Percentiles rank a stretch among this genome's conserved stretches.
These are phyloP conservation scores for Fraxinus quadrangulata DNA, from an alignment of 257 asterid genomes.

Conservation along the genomic window DNA sequence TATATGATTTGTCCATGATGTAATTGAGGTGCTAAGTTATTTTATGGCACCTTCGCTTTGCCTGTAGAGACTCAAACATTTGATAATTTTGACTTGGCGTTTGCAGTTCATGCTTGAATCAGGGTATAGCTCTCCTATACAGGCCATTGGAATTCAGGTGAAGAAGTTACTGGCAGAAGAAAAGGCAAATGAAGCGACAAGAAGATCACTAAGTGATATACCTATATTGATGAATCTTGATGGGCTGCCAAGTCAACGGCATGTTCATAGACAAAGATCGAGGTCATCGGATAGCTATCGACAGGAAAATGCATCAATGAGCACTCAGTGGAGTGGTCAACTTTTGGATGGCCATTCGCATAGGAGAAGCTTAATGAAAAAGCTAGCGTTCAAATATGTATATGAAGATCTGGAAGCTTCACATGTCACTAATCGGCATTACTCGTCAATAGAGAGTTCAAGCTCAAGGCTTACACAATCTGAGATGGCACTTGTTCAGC, in stretches of 20 bases:
- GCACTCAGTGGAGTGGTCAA: constrained; percentile 32
- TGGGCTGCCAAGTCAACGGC: constrained; percentile 66
- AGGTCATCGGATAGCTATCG: constrained; percentile 46
- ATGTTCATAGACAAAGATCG: constrained; percentile 53
- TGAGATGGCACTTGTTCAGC: constrained; percentile 56
- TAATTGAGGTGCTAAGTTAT: constrained; percentile 12
- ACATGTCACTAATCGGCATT: constrained; percentile 58
- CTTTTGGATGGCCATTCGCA: constrained; percentile 33
- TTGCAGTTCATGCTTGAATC: constrained; percentile 51
- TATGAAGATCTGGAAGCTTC: constrained; percentile 91
- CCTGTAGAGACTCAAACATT: constrained; percentile 18
- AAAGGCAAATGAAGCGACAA: constrained; percentile 62
- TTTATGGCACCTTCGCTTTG: neutral
- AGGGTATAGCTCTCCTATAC: constrained; percentile 48
- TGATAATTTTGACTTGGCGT: constrained; percentile 25
- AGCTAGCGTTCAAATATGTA: constrained; percentile 70
- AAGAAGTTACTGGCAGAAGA: constrained; percentile 77
- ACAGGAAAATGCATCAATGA: constrained; percentile 33
- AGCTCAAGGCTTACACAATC: constrained; percentile 51
- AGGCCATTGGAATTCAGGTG: constrained; percentile 55
- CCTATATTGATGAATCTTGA: constrained; percentile 92
- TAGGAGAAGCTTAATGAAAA: constrained; percentile 52
- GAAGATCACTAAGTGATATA: constrained; percentile 58
- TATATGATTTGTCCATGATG: neutral
- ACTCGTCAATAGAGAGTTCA: constrained; percentile 62